Evolutionary conservation across 1,139 yeast genomes (phyloP).

Genomic region (Yamadazyma trypodendri): DNA sequence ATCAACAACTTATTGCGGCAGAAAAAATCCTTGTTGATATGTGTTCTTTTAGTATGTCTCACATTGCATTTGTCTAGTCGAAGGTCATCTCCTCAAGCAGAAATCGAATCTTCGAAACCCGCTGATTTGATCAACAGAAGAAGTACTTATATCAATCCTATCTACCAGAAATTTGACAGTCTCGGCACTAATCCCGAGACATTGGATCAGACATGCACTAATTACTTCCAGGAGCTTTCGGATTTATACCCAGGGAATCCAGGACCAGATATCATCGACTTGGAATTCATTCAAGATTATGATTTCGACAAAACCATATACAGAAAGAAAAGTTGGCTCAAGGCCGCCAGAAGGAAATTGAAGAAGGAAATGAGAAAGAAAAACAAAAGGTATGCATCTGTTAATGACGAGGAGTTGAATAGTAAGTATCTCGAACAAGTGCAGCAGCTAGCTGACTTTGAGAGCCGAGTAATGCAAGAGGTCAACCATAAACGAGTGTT

Average conservation of each 20-base stretch:
- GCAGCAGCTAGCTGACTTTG: conserved; percentile 19
- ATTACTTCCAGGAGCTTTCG: conserved; percentile 16
- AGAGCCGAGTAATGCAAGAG: conserved; percentile 21
- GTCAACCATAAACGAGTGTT: conserved; percentile 29
- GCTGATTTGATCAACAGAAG: background rate
- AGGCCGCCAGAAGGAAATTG: conserved; percentile 15
- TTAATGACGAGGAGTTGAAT: conserved; percentile 16
- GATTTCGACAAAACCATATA: conserved; percentile 23
- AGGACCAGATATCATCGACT: conserved; percentile 16
- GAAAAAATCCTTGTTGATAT: background rate
- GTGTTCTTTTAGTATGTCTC: background rate
- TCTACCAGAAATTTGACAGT: conserved; percentile 2
- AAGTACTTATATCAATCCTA: conserved; percentile 2
- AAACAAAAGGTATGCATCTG: conserved; percentile 13
- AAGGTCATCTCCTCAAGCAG: background rate
- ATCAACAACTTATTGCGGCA: conserved; percentile 5
- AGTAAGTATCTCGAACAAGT: conserved; percentile 13
- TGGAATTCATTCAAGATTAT: conserved; percentile 18
- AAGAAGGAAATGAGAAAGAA: conserved; percentile 15
- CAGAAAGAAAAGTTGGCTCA: conserved; percentile 27
- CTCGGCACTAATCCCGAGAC: background rate
- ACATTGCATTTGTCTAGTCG: conserved; percentile 1
- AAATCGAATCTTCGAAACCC: background rate
- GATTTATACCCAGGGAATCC: conserved; percentile 10
- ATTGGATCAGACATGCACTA: conserved; percentile 1